Evolutionary conservation across 441 rosid genomes (phyloP).

Genomic region (Codiaeum variegatum): DNA sequence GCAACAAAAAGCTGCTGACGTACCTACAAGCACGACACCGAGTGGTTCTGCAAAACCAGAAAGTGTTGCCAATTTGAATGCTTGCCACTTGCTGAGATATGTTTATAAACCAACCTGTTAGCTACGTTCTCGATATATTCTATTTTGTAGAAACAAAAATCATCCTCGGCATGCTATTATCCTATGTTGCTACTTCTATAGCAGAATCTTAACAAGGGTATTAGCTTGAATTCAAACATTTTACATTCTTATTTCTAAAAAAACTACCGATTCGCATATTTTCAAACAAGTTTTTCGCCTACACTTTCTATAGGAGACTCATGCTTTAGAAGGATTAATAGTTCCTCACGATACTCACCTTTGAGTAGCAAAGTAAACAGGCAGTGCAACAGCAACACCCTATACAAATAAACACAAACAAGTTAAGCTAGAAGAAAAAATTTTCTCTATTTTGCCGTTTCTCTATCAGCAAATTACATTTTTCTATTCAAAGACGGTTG

Average conservation of each 20-base stretch:
- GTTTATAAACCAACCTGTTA: constrained; percentile 19
- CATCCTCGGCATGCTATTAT: not conserved
- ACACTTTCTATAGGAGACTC: not conserved
- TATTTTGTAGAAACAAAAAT: not conserved
- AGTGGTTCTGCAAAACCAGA: constrained; percentile 98
- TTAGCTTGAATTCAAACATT: constrained; percentile 1
- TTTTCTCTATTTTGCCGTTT: not conserved
- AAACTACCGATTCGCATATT: not conserved
- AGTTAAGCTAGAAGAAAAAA: constrained; percentile 13
- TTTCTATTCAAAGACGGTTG: not conserved
- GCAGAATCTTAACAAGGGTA: not conserved
- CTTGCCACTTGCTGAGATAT: constrained; percentile 95
- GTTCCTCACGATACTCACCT: constrained; percentile 45
- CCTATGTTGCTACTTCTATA: not conserved
- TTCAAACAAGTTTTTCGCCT: not conserved
- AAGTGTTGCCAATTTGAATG: constrained; percentile 91
- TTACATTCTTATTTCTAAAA: not conserved
- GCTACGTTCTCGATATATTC: not conserved
- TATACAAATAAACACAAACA: constrained; percentile 28
- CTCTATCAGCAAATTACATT: constrained; percentile 9
- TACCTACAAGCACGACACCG: constrained; percentile 90
- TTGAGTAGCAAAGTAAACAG: constrained; percentile 92
- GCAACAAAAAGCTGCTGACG: constrained; percentile 21
- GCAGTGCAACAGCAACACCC: constrained; percentile 99
- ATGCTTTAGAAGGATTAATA: constrained; percentile 11